Conservation (phyloP, 192 early-diverging fungal species). For the Coemansia sp. region DNA sequence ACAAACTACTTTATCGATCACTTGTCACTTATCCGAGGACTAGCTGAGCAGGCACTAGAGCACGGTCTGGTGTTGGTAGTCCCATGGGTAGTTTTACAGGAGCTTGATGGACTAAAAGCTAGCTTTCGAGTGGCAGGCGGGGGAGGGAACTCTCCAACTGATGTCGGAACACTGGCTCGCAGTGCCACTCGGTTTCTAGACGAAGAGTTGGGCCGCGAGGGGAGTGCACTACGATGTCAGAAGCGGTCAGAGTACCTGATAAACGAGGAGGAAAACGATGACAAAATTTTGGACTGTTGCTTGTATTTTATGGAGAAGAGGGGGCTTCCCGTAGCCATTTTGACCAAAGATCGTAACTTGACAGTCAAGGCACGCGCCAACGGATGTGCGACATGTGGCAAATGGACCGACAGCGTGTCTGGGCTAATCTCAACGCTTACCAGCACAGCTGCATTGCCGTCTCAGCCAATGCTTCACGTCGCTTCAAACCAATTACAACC, state of each 20-base stretch:
- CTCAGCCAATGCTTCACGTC: neutral
- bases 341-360: slow-evolving; percentile 41
- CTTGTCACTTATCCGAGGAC: slow-evolving; percentile 19
- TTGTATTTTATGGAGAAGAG: slow-evolving; percentile 35
- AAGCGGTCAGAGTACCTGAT: slow-evolving; percentile 41
- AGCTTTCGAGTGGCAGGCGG: neutral
- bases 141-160: neutral
- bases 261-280: slow-evolving; percentile 27
- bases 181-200: slow-evolving; percentile 41
- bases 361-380: slow-evolving; percentile 40
- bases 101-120: slow-evolving; percentile 40
- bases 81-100: slow-evolving; percentile 43
- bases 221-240: slow-evolving; percentile 36
- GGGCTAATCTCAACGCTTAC: slow-evolving; percentile 23
- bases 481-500: neutral
- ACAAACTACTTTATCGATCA: slow-evolving; percentile 48
- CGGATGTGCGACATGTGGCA: slow-evolving; percentile 38
- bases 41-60: slow-evolving; percentile 9
- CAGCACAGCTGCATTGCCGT: neutral
- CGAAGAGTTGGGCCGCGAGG: slow-evolving; percentile 12
- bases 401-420: slow-evolving; percentile 10
- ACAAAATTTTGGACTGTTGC: slow-evolving; percentile 50
- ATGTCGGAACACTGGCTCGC: slow-evolving; percentile 23
- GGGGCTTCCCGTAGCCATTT: slow-evolving; percentile 33
- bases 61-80: slow-evolving; percentile 27